Evolutionary conservation across 2,329 filamentous ascomycete species (phyloP).

Genomic region (Akanthomyces dipterigenus): DNA sequence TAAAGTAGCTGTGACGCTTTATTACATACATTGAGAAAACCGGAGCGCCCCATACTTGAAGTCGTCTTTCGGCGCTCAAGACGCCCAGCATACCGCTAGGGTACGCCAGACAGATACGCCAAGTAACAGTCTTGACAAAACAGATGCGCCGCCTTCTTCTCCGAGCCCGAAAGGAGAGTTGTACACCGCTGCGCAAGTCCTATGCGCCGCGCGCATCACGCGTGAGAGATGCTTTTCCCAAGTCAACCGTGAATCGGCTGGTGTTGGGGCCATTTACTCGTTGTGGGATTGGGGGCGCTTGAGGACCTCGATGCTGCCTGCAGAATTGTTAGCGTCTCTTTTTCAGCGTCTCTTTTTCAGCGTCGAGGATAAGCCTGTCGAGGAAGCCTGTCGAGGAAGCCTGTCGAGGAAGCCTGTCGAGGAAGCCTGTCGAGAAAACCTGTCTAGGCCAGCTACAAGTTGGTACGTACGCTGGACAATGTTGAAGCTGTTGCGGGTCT

Average conservation of each 20-base stretch:
- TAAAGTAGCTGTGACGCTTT: not conserved
- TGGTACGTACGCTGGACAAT: conserved; percentile 73
- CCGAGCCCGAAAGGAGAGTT: not conserved
- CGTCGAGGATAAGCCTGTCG: no score
- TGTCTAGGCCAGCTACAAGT: not conserved
- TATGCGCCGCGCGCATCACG: not conserved
- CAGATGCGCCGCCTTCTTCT: not conserved
- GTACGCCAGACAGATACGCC: not conserved
- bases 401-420: no score
- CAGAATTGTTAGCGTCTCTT: not conserved
- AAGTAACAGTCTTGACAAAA: not conserved
- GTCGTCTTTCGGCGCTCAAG: not conserved
- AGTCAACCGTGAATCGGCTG: not conserved
- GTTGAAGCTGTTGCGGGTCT: conserved; percentile 56
- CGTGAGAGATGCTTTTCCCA: not conserved
- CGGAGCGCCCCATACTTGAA: not conserved
- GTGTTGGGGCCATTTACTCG: conserved; percentile 14
- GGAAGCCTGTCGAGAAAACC: no score
- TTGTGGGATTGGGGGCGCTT: conserved; percentile 31
- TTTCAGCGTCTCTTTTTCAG: no score
- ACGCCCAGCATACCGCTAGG: not conserved
- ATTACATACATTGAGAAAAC: not conserved
- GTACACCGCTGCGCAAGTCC: not conserved
- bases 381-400: no score
- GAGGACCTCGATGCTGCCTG: conserved; percentile 40